A percentile compares a stretch with the other conserved stretches of the same genome.
These are phyloP conservation scores for Musa beccarii DNA, from an alignment of 176 grass and related monocot genomes.

Conservation along the genomic window DNA sequence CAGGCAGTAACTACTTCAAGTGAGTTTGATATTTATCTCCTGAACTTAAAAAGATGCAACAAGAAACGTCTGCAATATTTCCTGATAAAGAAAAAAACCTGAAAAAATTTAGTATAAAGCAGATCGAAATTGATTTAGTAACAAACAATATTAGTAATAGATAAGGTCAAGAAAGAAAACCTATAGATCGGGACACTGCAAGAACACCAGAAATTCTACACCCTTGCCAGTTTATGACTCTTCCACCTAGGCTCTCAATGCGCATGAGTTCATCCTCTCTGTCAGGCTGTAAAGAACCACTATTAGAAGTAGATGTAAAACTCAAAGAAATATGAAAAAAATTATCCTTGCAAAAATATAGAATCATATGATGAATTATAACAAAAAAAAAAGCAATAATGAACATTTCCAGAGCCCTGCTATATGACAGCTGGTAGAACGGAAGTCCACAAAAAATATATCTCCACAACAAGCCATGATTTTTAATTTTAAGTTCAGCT, in stretches of 20 bases:
- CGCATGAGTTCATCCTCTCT: conserved; percentile 37
- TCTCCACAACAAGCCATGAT: neutral
- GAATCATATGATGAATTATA: neutral
- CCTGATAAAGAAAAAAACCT: neutral
- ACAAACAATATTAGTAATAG: neutral
- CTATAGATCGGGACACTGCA: conserved; percentile 38
- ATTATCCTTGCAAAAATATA: neutral
- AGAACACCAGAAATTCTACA: conserved; percentile 33
- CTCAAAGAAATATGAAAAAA: neutral
- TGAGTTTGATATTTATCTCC: neutral
- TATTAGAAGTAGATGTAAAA: conserved; percentile 10
- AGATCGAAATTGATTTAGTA: neutral
- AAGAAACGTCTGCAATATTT: neutral
- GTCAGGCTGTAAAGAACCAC: conserved; percentile 42
- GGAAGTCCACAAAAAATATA: neutral
- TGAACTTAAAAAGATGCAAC: neutral
- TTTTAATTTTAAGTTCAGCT: neutral
- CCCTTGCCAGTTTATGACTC: conserved; percentile 39
- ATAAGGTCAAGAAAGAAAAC: conserved; percentile 13
- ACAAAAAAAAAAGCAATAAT: conserved; percentile 8
- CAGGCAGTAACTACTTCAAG: neutral
- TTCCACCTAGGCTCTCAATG: conserved; percentile 35
- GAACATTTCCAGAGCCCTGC: neutral
- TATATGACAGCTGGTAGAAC: neutral
- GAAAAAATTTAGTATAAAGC: neutral